These are phyloP conservation scores for Trifolium dubium DNA, from an alignment of 306 rosid genomes.

Conservation along the genomic window DNA sequence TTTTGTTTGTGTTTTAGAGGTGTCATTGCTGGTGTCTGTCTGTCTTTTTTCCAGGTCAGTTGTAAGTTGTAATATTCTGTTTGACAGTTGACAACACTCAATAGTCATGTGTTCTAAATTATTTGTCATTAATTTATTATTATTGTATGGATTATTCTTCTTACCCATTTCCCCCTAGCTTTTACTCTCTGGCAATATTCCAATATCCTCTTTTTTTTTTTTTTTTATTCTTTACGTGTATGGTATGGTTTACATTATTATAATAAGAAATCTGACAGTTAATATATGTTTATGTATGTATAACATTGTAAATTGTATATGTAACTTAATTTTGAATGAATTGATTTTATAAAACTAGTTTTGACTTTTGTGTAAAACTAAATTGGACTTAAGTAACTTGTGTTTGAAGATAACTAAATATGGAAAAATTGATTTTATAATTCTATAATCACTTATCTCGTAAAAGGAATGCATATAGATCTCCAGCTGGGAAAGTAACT, in stretches of 20 bases:
- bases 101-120: constrained; percentile 40
- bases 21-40: constrained; percentile 33
- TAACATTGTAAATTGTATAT: background rate
- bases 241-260: background rate
- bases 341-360: background rate
- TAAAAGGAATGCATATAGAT: background rate
- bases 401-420: background rate
- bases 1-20: constrained; percentile 32
- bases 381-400: background rate
- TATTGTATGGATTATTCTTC: constrained; percentile 30
- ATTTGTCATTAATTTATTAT: constrained; percentile 40
- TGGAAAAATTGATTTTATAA: background rate
- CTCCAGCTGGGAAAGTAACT: too few relatives aligned
- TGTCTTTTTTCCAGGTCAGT: constrained; percentile 44
- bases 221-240: background rate
- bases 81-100: constrained; percentile 44
- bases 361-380: background rate
- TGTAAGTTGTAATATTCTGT: constrained; percentile 57
- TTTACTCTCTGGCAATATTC: constrained; percentile 16
- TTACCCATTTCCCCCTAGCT: background rate
- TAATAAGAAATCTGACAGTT: background rate
- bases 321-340: too few relatives aligned
- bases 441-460: background rate
- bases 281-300: background rate
- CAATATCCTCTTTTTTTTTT: background rate